Base-by-base conservation (phyloP, 257 asterid species). In the Hygrophila difformis region DNA sequence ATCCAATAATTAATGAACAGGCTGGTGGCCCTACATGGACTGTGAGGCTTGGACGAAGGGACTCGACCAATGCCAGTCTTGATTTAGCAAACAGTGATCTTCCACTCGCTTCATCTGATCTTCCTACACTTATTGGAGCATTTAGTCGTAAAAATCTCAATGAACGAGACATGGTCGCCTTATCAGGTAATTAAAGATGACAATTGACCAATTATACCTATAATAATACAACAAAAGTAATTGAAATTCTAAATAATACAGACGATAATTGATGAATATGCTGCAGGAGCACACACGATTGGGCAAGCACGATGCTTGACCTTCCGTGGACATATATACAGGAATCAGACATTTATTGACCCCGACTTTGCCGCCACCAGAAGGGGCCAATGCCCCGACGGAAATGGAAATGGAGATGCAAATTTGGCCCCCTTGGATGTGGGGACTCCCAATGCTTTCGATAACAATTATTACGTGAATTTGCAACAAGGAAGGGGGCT, bases 1-100 rank as follows among this genome's bases (percentile, higher is more conserved):
- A 8, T 33, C 3, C 37, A 33, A 5, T 3, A 12, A 9, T 33
- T 3, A 9, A 33, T 4, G 37, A 26, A 15, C 38, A 73, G 81
- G 78, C 67, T 40, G 68, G 78, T 13, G 82, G 76, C 0, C 78
- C 82, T 0, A 50, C 72, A 1, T 74, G 82, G 82, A 46, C n/a
- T 1, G 70, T 70, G 41, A 56, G 56, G 29, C 67, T 66, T 0
- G 78, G 82, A n/a, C 63, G 82, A 60, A 59, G 70, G 19, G 82
- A 74, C 49, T 74, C 82, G 0, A 66, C 78, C 34, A 74, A 75
- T 0, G 82, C 78, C 0, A 74, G 24, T 51, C 65, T 47, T 1
- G 1, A 23, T 4, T 23, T 8, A 19, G 82, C 78, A 0, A 49
- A 70, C 35, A 9, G 47, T 0, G 75, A 66, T 38, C 82, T 74